Percentiles rank a stretch among this genome's conserved stretches.
These are phyloP conservation scores for Fusarium pseudonygamai DNA, from an alignment of 2,329 filamentous ascomycete species.

Conservation along the genomic window DNA sequence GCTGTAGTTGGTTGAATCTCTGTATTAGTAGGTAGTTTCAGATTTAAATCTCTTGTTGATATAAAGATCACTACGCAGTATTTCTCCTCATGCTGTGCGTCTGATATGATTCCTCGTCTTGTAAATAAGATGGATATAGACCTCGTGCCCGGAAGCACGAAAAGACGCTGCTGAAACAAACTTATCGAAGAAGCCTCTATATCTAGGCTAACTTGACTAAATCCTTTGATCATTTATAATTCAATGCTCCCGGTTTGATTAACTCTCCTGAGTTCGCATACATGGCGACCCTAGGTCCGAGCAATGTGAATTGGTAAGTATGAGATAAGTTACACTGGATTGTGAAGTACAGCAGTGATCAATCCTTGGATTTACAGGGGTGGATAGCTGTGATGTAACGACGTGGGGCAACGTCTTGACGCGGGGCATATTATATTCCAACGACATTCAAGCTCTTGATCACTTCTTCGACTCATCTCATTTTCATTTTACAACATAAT, in stretches of 20 bases:
- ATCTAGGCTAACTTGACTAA: not conserved
- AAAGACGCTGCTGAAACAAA: not conserved
- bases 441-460: conserved; percentile 7
- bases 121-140: not conserved
- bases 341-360: not conserved
- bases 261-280: not conserved
- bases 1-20: not conserved
- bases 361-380: not conserved
- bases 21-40: not conserved
- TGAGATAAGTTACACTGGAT: not conserved
- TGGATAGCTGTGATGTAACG: conserved; percentile 40
- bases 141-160: not conserved
- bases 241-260: not conserved
- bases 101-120: not conserved
- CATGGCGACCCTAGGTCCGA: not conserved
- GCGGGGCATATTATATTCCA: conserved; percentile 34
- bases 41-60: not conserved
- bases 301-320: not conserved
- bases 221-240: not conserved
- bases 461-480: not conserved
- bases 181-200: not conserved
- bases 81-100: not conserved
- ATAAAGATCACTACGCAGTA: not conserved
- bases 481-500: not conserved
- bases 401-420: conserved; percentile 36